Conservation (phyloP, 164 flowering plant species). For the Nelumbo lutea region DNA sequence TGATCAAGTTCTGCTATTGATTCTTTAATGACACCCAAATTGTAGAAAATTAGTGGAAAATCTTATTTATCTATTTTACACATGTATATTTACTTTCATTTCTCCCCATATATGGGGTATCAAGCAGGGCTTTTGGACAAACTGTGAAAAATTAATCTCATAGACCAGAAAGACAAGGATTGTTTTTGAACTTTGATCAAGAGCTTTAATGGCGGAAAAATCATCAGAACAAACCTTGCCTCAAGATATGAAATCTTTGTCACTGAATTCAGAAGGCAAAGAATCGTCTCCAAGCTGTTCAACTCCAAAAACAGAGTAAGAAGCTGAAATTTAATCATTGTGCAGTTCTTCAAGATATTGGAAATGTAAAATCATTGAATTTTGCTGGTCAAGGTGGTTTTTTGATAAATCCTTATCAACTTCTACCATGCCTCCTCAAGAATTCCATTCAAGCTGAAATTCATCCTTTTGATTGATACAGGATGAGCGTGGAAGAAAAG, state of each 20-base stretch:
- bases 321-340: background rate
- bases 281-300: background rate
- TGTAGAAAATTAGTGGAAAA: too few relatives aligned
- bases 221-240: background rate
- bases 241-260: background rate
- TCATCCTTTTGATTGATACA: background rate
- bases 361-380: too few relatives aligned
- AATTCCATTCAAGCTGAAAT: background rate
- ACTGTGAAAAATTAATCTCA: too few relatives aligned
- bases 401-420: too few relatives aligned
- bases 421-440: background rate
- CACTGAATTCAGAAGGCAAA: background rate
- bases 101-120: too few relatives aligned
- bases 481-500: conserved; percentile 51
- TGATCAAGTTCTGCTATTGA: too few relatives aligned
- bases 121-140: too few relatives aligned
- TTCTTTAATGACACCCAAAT: too few relatives aligned
- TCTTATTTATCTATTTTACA: too few relatives aligned
- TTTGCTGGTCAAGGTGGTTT: background rate
- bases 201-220: background rate
- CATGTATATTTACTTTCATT: too few relatives aligned
- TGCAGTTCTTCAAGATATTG: background rate
- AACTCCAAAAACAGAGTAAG: background rate
- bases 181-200: too few relatives aligned
- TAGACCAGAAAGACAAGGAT: too few relatives aligned